Conservation (phyloP, 352 stramenopile species). For the Phytophthora hybrid region DNA sequence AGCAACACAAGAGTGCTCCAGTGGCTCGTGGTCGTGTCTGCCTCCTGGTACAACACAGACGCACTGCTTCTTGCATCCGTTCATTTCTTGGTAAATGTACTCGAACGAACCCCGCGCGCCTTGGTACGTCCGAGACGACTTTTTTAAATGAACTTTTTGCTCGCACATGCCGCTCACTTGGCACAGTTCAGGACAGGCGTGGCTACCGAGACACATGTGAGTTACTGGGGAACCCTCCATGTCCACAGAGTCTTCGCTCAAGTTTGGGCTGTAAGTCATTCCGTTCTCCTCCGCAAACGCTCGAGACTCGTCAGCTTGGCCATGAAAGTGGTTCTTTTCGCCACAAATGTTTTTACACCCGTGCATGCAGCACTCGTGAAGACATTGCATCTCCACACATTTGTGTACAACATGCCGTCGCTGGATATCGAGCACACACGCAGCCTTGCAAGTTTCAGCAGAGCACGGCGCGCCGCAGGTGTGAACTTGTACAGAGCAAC, state of each 20-base stretch:
- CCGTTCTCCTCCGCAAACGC: conserved; percentile 33
- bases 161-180: conserved; percentile 56
- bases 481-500: conserved; percentile 64
- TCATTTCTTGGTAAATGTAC: conserved; percentile 63
- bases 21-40: neutral
- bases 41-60: conserved; percentile 27
- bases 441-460: conserved; percentile 40
- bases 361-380: conserved; percentile 57
- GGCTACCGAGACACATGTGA: neutral
- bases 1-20: neutral
- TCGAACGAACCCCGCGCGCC: conserved; percentile 57
- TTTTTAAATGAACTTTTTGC: conserved; percentile 66
- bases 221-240: neutral
- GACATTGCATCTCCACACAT: conserved; percentile 58
- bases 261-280: neutral
- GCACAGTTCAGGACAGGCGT: neutral
- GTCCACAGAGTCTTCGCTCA: neutral
- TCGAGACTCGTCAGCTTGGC: conserved; percentile 23
- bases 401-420: conserved; percentile 57
- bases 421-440: conserved; percentile 58
- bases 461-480: conserved; percentile 57
- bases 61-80: conserved; percentile 38
- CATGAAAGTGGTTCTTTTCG: conserved; percentile 67
- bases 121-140: conserved; percentile 56
- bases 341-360: conserved; percentile 50